phyloP scores from a whole-genome alignment of 23 red algal genomes.

The Gracilaria caudata region DNA sequence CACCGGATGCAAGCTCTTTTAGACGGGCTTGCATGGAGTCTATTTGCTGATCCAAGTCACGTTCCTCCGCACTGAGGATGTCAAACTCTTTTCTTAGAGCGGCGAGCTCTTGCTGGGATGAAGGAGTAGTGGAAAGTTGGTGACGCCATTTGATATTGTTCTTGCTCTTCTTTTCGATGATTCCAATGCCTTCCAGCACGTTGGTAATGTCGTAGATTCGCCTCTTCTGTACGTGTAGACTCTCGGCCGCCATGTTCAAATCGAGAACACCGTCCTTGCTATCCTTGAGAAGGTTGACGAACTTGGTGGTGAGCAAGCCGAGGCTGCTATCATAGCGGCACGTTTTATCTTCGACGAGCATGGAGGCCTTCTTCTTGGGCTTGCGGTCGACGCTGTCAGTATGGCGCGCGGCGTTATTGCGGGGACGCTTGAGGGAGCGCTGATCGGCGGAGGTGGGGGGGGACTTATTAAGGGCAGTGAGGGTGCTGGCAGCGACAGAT shows the following conservation, averaged over 20 bases:
- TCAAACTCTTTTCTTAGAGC: conserved; percentile 60
- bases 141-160: conserved; percentile 96
- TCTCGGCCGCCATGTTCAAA: conserved; percentile 87
- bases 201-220: conserved; percentile 99
- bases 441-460: background rate
- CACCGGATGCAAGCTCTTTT: conserved; percentile 71
- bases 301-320: conserved; percentile 91
- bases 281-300: conserved; percentile 89
- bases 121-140: conserved; percentile 20
- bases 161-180: conserved; percentile 97
- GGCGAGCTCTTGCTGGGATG: conserved; percentile 64
- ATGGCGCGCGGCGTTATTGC: background rate
- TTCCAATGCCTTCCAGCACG: conserved; percentile 98
- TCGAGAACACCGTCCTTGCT: conserved; percentile 83
- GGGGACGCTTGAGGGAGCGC: conserved; percentile 23
- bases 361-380: conserved; percentile 24
- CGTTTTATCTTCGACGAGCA: conserved; percentile 23
- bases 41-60: conserved; percentile 65
- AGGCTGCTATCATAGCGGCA: conserved; percentile 91
- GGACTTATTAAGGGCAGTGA: background rate
- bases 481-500: background rate
- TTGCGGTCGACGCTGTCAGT: background rate
- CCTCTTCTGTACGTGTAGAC: conserved; percentile 92
- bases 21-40: conserved; percentile 54
- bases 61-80: conserved; percentile 68